Percentiles rank a stretch among this genome's conserved stretches.
Evolutionary conservation across 2,329 filamentous ascomycete genomes (phyloP).

Genomic region (Plectosphaerella plurivora): DNA sequence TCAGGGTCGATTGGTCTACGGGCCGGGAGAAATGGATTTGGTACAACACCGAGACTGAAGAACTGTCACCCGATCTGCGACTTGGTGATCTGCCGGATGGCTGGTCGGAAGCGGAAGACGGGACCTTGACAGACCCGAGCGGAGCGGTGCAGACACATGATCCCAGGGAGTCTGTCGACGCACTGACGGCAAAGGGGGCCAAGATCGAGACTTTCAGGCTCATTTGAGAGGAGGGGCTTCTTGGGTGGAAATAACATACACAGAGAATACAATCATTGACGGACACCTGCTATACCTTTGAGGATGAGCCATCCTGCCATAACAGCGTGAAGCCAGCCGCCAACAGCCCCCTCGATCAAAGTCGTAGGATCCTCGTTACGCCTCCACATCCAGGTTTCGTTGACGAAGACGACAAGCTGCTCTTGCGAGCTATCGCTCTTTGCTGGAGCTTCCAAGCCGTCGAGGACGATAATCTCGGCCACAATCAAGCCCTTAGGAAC

Average conservation of each 20-base stretch:
- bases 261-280: slow-evolving; percentile 10
- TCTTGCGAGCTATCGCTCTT: not conserved
- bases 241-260: slow-evolving; percentile 5
- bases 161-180: too few species aligned
- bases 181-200: too few species aligned
- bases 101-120: too few species aligned
- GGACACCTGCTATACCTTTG: slow-evolving; percentile 14
- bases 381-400: slow-evolving; percentile 36
- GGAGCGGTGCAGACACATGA: too few species aligned
- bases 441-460: not conserved
- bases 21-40: too few species aligned
- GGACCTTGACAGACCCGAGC: too few species aligned
- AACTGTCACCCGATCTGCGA: too few species aligned
- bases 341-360: slow-evolving; percentile 21
- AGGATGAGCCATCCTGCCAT: slow-evolving; percentile 21
- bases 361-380: slow-evolving; percentile 18
- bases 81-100: too few species aligned
- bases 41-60: too few species aligned
- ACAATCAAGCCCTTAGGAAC: slow-evolving; percentile 18
- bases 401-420: slow-evolving; percentile 21
- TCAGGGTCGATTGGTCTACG: too few species aligned
- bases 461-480: slow-evolving; percentile 11
- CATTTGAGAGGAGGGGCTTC: slow-evolving; percentile 1
- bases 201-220: too few species aligned
- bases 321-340: slow-evolving; percentile 24